phyloP scores from a whole-genome alignment of 495 filamentous ascomycete genomes.

The Hypoxylon lenormandii region DNA sequence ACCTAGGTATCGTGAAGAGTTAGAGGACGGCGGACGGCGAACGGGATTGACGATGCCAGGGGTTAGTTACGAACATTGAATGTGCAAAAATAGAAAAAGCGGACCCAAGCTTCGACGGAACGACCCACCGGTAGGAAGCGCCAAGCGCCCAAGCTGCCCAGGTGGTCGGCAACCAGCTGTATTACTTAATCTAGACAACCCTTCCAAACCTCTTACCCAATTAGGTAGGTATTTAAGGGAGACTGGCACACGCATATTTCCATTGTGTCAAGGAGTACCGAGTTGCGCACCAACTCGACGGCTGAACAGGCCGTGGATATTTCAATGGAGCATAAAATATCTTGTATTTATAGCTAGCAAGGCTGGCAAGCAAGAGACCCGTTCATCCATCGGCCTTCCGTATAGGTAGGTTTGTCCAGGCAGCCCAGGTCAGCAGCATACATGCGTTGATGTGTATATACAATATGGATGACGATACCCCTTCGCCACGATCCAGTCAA shows the following conservation, averaged over 20 bases:
- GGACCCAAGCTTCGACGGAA: slow-evolving; percentile 4
- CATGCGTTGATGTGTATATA: not conserved
- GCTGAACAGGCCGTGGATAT: too few species aligned
- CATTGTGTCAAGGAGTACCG: too few species aligned
- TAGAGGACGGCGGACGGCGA: too few species aligned
- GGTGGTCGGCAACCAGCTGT: not conserved
- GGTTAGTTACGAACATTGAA: too few species aligned
- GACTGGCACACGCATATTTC: too few species aligned
- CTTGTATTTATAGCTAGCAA: too few species aligned
- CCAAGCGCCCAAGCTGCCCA: not conserved
- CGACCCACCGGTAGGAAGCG: not conserved
- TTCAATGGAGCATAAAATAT: too few species aligned
- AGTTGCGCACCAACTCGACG: too few species aligned
- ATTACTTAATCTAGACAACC: not conserved
- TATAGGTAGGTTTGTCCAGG: too few species aligned
- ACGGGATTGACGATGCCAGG: not conserved
- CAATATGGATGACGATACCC: not conserved
- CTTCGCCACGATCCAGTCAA: not conserved
- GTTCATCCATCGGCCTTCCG: too few species aligned
- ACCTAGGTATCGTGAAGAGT: not conserved
- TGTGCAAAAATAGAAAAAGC: slow-evolving; percentile 29
- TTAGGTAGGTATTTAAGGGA: not conserved
- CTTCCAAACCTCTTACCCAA: not conserved
- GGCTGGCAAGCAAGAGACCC: too few species aligned
- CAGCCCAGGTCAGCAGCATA: too few species aligned